Percentiles rank a stretch among this genome's conserved stretches.
phyloP scores from a whole-genome alignment of 306 rosid species.

The Quercus variabilis region DNA sequence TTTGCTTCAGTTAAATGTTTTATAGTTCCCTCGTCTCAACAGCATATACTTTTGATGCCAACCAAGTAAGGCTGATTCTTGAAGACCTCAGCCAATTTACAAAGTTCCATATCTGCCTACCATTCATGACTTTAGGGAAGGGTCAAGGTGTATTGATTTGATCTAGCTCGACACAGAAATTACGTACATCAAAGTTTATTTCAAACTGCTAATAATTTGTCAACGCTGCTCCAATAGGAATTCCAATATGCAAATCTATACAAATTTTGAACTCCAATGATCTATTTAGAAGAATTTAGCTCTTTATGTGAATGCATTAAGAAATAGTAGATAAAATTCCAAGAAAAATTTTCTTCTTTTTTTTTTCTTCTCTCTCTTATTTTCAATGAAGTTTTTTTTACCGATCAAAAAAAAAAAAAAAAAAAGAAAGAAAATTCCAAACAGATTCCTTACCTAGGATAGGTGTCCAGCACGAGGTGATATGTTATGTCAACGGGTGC shows the following conservation, averaged over 20 bases:
- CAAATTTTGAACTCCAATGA: not conserved
- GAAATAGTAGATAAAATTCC: not conserved
- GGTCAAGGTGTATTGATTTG: not conserved
- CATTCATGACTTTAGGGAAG: not conserved
- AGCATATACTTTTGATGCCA: conserved; percentile 13
- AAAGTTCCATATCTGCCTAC: conserved; percentile 16
- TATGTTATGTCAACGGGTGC: too few relatives aligned
- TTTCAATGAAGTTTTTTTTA: too few relatives aligned
- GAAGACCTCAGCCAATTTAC: conserved; percentile 35
- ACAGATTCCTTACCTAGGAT: not conserved
- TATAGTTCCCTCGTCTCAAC: conserved; percentile 15
- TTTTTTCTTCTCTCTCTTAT: too few relatives aligned
- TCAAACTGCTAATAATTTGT: too few relatives aligned
- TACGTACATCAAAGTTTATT: not conserved
- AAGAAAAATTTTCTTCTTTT: not conserved
- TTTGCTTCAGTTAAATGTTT: not conserved
- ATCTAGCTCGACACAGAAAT: not conserved
- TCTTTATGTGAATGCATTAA: not conserved
- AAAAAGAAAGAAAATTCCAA: not conserved
- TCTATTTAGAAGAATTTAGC: not conserved
- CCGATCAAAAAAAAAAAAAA: too few relatives aligned
- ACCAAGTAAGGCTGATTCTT: conserved; percentile 35
- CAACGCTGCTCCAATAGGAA: too few relatives aligned
- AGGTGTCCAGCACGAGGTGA: too few relatives aligned
- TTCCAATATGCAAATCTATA: not conserved